phyloP scores from a whole-genome alignment of 352 stramenopile genomes.

The Pythium dissimile region DNA sequence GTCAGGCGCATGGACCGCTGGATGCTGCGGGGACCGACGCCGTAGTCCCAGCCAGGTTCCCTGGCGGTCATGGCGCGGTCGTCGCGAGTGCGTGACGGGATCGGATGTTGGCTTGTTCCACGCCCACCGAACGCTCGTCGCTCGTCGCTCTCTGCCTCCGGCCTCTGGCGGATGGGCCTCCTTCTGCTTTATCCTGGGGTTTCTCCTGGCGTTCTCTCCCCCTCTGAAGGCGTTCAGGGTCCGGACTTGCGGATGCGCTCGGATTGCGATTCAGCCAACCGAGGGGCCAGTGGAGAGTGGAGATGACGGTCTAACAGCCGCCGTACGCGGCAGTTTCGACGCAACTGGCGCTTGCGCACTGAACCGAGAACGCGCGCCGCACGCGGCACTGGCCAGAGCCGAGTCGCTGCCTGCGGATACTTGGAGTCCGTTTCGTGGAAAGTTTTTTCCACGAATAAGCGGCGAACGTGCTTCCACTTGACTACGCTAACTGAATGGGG shows the following conservation, averaged over 20 bases:
- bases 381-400: too few species aligned
- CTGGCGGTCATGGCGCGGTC: neutral
- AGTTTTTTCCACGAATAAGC: neutral
- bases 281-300: too few species aligned
- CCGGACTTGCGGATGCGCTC: too few species aligned
- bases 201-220: neutral
- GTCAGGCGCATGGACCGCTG: neutral
- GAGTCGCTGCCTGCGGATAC: neutral
- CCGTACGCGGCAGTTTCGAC: conserved; percentile 8
- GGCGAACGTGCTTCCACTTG: neutral
- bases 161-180: conserved; percentile 1
- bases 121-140: conserved; percentile 4
- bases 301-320: conserved; percentile 6
- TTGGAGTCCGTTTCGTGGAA: conserved; percentile 13
- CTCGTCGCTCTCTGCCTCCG: too few species aligned
- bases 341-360: conserved; percentile 10
- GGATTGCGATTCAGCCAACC: too few species aligned
- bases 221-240: too few species aligned
- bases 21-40: neutral
- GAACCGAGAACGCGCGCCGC: conserved; percentile 17
- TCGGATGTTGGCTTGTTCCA: neutral
- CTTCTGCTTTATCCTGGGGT: neutral
- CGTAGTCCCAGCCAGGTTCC: neutral
- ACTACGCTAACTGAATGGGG: too few species aligned
- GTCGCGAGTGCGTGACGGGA: neutral